Base-by-base conservation (phyloP, 2,329 filamentous ascomycete genomes). In the Hymenoscyphus fraxineus region DNA sequence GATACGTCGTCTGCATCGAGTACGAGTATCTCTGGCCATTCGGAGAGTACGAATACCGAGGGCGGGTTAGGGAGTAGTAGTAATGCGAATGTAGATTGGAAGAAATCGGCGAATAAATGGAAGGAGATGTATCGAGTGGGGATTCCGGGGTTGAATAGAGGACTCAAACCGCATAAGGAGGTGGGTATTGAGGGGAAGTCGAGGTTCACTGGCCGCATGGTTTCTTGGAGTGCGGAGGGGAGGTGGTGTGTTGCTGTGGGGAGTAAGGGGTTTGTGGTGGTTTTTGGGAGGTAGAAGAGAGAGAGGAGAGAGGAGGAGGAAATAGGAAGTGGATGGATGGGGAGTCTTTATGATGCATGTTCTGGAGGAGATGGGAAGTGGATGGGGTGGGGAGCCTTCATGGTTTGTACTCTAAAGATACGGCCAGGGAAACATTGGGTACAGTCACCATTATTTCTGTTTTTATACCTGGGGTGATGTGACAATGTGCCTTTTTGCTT, bases 221-320 rank as follows among this genome's bases (percentile, higher is more conserved):
- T 71, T 6, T 72, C 70, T 2, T 76, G 74, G 74, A 76, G 74
- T 67, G 39, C 6, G 3, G 69, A 69, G 40, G 73, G 73, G 9
- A 62, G 66, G 54, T 74, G 71, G 70, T 74, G 73, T 68, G 72
- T 74, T 31, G 73, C 72, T 7, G 73, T 70, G 7, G 74, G 73
- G 54, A 73, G 71, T 55, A 58, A 40, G 32, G 69, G 71, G 9
- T 59, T 69, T 7, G 62, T 74, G 63, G 72, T 63, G 4, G 31
- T 73, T 15, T 66, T 74, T 66, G 63, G 62, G 35, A 51, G 70
- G 47, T 64, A 55, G 59, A 38, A 41, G 27, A 2, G 27, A 32
- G 6, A 22, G 10, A 32, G 19, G 51, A 19, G 27, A n/a, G 16
- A 12, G 51, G 16, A 22, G 22, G 54, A 9, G 54, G 27, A 27